Evolutionary conservation across 352 stramenopile genomes (phyloP).

Genomic region (Thalassiosira sp.): DNA sequence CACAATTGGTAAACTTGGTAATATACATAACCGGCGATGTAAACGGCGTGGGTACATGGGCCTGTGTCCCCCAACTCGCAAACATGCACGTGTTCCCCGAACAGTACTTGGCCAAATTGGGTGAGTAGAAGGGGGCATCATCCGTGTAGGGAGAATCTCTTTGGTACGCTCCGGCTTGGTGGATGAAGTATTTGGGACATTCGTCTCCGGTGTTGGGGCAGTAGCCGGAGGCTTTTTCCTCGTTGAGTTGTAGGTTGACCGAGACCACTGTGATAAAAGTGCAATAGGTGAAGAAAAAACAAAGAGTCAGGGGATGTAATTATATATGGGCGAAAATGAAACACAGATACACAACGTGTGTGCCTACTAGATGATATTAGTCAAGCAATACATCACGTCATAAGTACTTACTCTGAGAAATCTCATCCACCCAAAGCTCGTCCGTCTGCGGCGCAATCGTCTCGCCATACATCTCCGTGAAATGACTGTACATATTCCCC

Average conservation of each 20-base stretch:
- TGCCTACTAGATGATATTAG: not conserved
- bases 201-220: not conserved
- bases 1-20: conserved; percentile 47
- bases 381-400: too few species aligned
- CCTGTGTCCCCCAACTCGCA: conserved; percentile 1
- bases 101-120: not conserved
- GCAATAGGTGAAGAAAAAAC: not conserved
- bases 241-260: not conserved
- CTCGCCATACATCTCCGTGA: not conserved
- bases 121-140: not conserved
- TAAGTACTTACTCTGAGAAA: not conserved
- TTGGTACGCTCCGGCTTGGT: not conserved
- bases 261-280: not conserved
- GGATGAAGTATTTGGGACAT: not conserved
- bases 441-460: not conserved
- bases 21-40: conserved; percentile 27
- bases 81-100: not conserved
- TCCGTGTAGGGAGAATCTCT: not conserved
- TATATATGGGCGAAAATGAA: not conserved
- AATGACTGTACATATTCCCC: not conserved
- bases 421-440: not conserved
- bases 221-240: not conserved
- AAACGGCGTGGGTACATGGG: conserved; percentile 24
- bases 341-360: not conserved
- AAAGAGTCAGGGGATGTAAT: not conserved